Percentiles rank a stretch among this genome's conserved stretches.
Evolutionary conservation across 2,329 filamentous ascomycete genomes (phyloP).

Genomic region (Lithohypha guttulata): DNA sequence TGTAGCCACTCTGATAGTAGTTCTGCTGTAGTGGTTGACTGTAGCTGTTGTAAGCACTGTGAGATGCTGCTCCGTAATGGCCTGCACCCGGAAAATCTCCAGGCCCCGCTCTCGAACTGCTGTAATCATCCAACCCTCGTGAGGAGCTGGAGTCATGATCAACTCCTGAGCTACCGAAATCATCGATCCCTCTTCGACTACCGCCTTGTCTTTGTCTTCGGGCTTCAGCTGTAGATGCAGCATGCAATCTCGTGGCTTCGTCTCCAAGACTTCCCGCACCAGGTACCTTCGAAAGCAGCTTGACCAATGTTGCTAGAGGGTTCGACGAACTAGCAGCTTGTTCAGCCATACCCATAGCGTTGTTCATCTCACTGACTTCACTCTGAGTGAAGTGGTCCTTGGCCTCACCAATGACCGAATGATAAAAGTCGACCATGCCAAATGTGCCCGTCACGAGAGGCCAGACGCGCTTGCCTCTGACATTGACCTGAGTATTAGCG

Average conservation of each 20-base stretch:
- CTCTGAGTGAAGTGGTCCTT: conserved; percentile 78
- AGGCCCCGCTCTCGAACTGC: conserved; percentile 10
- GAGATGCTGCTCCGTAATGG: conserved; percentile 1
- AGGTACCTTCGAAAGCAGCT: conserved; percentile 65
- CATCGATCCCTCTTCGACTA: conserved; percentile 21
- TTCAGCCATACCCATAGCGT: conserved; percentile 60
- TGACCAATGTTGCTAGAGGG: conserved; percentile 52
- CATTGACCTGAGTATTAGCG: conserved; percentile 51
- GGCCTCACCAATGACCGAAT: conserved; percentile 65
- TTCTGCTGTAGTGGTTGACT: conserved; percentile 3
- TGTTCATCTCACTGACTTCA: conserved; percentile 70
- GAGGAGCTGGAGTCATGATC: conserved; percentile 19
- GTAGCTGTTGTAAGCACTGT: conserved; percentile 4
- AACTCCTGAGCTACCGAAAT: conserved; percentile 17
- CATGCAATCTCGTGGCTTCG: conserved; percentile 55
- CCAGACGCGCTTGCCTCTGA: conserved; percentile 56
- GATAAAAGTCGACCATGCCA: conserved; percentile 73
- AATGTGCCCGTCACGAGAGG: conserved; percentile 64
- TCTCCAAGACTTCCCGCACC: conserved; percentile 56
- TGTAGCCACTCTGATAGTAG: conserved; percentile 3
- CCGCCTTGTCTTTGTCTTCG: conserved; percentile 40
- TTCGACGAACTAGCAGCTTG: conserved; percentile 34
- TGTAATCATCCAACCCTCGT: conserved; percentile 14
- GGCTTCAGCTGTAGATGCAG: conserved; percentile 52
- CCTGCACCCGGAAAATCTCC: conserved; percentile 8